Evolutionary conservation across 225 moss, liverwort and hornwort genomes (phyloP).

Genomic region (Polytrichum formosum): DNA sequence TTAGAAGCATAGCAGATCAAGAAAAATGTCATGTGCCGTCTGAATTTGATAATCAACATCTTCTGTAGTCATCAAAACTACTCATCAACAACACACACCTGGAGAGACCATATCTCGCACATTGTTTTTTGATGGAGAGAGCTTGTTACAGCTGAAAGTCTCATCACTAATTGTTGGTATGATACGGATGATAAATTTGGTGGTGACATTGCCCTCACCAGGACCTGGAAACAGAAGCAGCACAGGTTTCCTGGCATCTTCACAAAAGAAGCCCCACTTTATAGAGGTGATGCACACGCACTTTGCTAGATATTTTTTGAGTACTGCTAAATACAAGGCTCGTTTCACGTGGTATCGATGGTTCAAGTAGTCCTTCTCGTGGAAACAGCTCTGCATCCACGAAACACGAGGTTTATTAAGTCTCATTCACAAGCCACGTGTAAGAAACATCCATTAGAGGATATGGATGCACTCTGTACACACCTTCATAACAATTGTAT

Average conservation of each 20-base stretch:
- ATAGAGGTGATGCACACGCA: conserved; percentile 41
- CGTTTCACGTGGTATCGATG: conserved; percentile 88
- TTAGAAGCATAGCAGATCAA: no score
- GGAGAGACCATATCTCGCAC: conserved; percentile 50
- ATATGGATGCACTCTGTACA: no score
- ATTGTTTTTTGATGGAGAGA: conserved; percentile 67
- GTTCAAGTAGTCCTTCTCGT: conserved; percentile 87
- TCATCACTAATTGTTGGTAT: conserved; percentile 60
- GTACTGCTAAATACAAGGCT: conserved; percentile 59
- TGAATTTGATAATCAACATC: no score
- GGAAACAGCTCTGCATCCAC: conserved; percentile 71
- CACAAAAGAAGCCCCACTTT: conserved; percentile 61
- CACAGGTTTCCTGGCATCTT: conserved; percentile 78
- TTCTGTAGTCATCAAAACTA: neutral
- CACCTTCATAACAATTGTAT: no score
- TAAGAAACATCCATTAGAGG: no score
- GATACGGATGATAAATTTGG: conserved; percentile 59
- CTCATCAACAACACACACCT: conserved; percentile 33
- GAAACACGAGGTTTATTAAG: neutral
- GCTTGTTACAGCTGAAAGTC: conserved; percentile 60
- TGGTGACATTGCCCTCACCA: conserved; percentile 46
- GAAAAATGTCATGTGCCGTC: no score
- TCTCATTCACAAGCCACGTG: no score
- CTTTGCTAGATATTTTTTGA: conserved; percentile 46
- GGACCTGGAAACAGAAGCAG: conserved; percentile 57